Conservation (phyloP, 1,284 basidiomycete species). For the Naganishia sp. region DNA sequence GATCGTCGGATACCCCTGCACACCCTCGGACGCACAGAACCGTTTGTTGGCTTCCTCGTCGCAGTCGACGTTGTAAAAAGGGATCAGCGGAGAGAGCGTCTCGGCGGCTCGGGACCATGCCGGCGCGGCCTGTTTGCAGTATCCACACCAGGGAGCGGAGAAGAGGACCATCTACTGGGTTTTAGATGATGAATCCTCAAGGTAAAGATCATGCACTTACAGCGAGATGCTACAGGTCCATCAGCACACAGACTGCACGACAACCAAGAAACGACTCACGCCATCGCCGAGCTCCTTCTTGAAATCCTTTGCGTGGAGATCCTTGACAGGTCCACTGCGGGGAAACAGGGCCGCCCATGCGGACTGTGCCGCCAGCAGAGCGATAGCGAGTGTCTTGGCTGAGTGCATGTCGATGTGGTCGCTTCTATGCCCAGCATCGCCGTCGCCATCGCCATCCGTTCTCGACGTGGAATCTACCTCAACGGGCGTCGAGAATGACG, state of each 20-base stretch:
- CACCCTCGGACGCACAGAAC: conserved; percentile 78
- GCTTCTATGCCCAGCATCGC: neutral
- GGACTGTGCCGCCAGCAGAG: conserved; percentile 18
- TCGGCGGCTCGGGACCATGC: conserved; percentile 80
- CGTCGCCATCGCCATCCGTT: too few species aligned
- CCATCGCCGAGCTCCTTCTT: conserved; percentile 31
- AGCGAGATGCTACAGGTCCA: conserved; percentile 16
- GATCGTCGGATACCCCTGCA: conserved; percentile 90
- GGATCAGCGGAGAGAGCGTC: conserved; percentile 77
- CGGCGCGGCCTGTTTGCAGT: conserved; percentile 83
- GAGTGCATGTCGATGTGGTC: neutral
- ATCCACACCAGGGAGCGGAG: conserved; percentile 54
- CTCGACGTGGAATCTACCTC: conserved; percentile 13
- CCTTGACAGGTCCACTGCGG: conserved; percentile 26
- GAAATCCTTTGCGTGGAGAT: conserved; percentile 25
- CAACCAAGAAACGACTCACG: conserved; percentile 7
- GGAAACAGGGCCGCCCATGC: conserved; percentile 30
- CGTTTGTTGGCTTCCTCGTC: conserved; percentile 79
- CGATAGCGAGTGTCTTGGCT: conserved; percentile 2
- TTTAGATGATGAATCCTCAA: neutral
- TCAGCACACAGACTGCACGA: neutral
- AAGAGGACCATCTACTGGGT: conserved; percentile 29
- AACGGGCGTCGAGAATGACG: conserved; percentile 3
- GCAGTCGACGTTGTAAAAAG: conserved; percentile 87
- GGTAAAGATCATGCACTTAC: neutral